phyloP scores from a whole-genome alignment of 768 basidiomycete species.

The Phylloporus arenicola region DNA sequence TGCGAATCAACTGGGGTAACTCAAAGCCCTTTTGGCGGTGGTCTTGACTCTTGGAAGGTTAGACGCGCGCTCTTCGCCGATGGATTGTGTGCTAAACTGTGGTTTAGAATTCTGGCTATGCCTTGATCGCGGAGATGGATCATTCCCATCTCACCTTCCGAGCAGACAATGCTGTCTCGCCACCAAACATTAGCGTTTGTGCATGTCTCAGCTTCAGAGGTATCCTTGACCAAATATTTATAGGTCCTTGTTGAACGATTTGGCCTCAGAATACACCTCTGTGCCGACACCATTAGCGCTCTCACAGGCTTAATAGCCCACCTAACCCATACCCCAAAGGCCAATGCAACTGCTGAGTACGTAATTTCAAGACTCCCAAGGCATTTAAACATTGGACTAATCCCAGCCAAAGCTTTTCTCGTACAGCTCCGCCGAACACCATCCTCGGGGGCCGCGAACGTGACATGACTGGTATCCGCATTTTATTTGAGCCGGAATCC shows the following conservation, averaged over 20 bases:
- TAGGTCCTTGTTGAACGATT: slow-evolving; percentile 56
- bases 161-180: slow-evolving; percentile 19
- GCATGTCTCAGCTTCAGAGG: not conserved
- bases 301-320: slow-evolving; percentile 53
- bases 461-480: slow-evolving; percentile 27
- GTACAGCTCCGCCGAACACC: slow-evolving; percentile 1
- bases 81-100: slow-evolving; percentile 2
- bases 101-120: slow-evolving; percentile 58
- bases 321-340: slow-evolving; percentile 40
- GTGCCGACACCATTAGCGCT: slow-evolving; percentile 68
- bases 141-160: slow-evolving; percentile 44
- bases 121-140: slow-evolving; percentile 55
- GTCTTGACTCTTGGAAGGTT: slow-evolving; percentile 65
- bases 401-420: slow-evolving; percentile 9
- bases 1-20: slow-evolving; percentile 13
- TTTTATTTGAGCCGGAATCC: not conserved
- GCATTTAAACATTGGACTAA: not conserved
- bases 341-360: slow-evolving; percentile 25
- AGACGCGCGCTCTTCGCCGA: slow-evolving; percentile 14
- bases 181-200: slow-evolving; percentile 38
- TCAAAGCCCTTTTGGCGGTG: slow-evolving; percentile 22
- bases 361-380: not conserved
- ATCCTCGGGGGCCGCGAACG: slow-evolving; percentile 2
- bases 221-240: not conserved
- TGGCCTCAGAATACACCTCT: slow-evolving; percentile 58